Evolutionary conservation across 805 yeast genomes (phyloP), one percentile per base, ranked within the genome.

Genomic region (Metschnikowia kunwiensis): DNA sequence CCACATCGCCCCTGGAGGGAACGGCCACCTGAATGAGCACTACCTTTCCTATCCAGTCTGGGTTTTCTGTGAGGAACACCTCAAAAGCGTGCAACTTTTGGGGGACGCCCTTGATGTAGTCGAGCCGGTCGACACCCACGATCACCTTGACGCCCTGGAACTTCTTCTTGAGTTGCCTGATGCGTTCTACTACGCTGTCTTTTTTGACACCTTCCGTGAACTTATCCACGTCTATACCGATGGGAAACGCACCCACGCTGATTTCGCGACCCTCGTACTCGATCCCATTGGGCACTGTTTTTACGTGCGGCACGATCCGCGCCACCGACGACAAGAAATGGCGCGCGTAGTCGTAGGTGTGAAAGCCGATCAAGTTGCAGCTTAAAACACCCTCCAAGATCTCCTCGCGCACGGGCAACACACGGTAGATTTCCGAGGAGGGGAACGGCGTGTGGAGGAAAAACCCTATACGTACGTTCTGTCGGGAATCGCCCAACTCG

Each of bases 371-470:
- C 52, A 94, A 72, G 58, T 93, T 95, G 65, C 97, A 91, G 51
- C 93, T 82, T 55, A 93, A 68, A 2, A 93, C 95, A 38, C 99
- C 99, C 44, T 76, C 77, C 50, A 93, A 67, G 34, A 93, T 87
- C 60, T 94, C 97, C 50, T 82, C 79, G 62, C 99, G 75, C 11
- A 94, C 98, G 0, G 99, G 98, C 51, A 93, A 69, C 38, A 94
- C 89, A 57, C 99, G 73, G 66, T 93, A 93, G 43, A 93, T 91
- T 58, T 93, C 99, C 38, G 94, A 82, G 8, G 96, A 85, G 10
- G 99, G 99, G 76, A 93, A 93, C 1, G 99, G 98, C 0, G 97
- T 94, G 58, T 93, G 99, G 46, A 93, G 68, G 63, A 93, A 93
- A 67, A 88, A 94, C 1, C 98, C 99, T 24, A 93, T 68, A 48